Percentiles rank a stretch among this genome's conserved stretches.
Evolutionary conservation across 2,329 filamentous ascomycete species (phyloP).

Genomic region (Monascus ruber): DNA sequence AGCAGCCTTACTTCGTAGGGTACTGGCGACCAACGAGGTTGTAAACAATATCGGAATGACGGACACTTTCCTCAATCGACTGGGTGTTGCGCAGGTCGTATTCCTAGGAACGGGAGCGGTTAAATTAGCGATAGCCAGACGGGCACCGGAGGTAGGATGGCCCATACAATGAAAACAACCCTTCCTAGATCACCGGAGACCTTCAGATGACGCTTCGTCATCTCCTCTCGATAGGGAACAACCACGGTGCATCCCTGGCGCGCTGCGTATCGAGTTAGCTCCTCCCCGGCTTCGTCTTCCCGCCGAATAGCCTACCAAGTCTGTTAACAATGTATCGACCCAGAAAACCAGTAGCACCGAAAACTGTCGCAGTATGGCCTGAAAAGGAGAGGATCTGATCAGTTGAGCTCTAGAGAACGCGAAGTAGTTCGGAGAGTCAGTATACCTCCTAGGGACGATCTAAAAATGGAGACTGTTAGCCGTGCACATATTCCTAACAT

Average conservation of each 20-base stretch:
- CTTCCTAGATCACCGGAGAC: constrained; percentile 88
- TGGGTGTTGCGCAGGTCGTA: constrained; percentile 88
- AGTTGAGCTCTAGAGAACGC: constrained; percentile 11
- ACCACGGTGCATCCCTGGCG: constrained; percentile 90
- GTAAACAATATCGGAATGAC: constrained; percentile 95
- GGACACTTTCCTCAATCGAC: constrained; percentile 91
- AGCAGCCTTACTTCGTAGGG: constrained; percentile 66
- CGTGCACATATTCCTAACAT: constrained; percentile 5
- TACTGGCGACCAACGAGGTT: constrained; percentile 92
- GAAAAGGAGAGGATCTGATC: constrained; percentile 16
- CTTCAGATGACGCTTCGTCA: constrained; percentile 94
- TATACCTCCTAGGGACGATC: constrained; percentile 76
- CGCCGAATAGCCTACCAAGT: constrained; percentile 49
- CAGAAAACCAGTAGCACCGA: constrained; percentile 90
- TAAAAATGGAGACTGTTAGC: constrained; percentile 27
- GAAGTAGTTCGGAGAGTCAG: constrained; percentile 9
- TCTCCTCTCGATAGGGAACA: constrained; percentile 89
- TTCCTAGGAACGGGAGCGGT: constrained; percentile 48
- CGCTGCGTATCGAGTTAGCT: constrained; percentile 43
- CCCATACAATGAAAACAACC: constrained; percentile 65
- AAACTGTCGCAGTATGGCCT: constrained; percentile 95
- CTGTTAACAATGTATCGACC: constrained; percentile 96
- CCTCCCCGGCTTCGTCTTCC: constrained; percentile 14
- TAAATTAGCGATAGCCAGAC: constrained; percentile 5
- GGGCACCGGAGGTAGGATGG: background rate